These are phyloP conservation scores for Paulownia fortunei DNA, from an alignment of 257 asterid species.

Conservation along the genomic window DNA sequence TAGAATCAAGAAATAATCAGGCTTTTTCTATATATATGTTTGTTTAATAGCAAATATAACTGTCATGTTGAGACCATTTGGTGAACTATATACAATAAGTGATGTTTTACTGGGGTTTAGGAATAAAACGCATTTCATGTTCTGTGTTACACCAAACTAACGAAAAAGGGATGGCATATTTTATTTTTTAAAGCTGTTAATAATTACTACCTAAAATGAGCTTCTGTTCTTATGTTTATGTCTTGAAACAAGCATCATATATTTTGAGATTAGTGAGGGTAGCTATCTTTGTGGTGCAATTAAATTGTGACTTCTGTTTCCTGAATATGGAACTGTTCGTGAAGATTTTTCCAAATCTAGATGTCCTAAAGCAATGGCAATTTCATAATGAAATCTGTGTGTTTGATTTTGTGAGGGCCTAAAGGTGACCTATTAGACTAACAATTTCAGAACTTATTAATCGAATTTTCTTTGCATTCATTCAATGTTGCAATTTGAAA, in stretches of 20 bases:
- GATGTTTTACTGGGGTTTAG: constrained; percentile 32
- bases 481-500: neutral
- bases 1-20: constrained; percentile 51
- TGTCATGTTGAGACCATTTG: constrained; percentile 24
- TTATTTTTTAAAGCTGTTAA: neutral
- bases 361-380: neutral
- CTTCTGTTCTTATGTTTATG: neutral
- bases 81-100: constrained; percentile 37
- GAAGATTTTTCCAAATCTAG: neutral
- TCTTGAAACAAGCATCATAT: neutral
- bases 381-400: neutral
- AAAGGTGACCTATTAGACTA: neutral
- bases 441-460: neutral
- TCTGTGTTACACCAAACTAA: neutral
- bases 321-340: neutral
- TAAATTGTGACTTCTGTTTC: neutral
- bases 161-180: neutral
- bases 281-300: neutral
- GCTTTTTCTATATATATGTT: neutral
- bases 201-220: neutral
- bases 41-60: constrained; percentile 29
- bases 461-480: neutral
- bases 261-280: neutral
- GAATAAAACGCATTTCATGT: constrained; percentile 26
- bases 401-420: neutral